Evolutionary conservation across 352 stramenopile genomes (phyloP).

Genomic region (Peronospora farinosa): DNA sequence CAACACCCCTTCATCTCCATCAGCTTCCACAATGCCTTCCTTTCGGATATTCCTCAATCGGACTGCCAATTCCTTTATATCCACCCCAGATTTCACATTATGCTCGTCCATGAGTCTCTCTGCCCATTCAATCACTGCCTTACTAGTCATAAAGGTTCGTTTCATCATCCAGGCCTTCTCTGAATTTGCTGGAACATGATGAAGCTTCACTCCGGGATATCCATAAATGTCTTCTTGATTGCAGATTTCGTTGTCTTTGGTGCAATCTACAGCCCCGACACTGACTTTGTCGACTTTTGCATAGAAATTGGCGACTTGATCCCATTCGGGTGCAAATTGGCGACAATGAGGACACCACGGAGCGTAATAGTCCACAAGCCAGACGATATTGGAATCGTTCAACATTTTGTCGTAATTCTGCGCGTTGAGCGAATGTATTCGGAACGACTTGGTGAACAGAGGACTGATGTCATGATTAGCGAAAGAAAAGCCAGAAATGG

Average conservation of each 20-base stretch:
- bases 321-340: slow-evolving; percentile 67
- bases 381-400: slow-evolving; percentile 49
- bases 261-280: slow-evolving; percentile 77
- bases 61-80: slow-evolving; percentile 36
- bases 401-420: slow-evolving; percentile 41
- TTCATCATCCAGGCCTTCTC: slow-evolving; percentile 25
- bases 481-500: slow-evolving; percentile 17
- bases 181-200: slow-evolving; percentile 48
- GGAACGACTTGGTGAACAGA: slow-evolving; percentile 66
- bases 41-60: slow-evolving; percentile 45
- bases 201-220: slow-evolving; percentile 68
- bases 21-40: slow-evolving; percentile 27
- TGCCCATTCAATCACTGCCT: slow-evolving; percentile 54
- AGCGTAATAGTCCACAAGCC: slow-evolving; percentile 82
- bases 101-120: slow-evolving; percentile 50
- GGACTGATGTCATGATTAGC: slow-evolving; percentile 40
- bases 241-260: slow-evolving; percentile 47
- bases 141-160: slow-evolving; percentile 29
- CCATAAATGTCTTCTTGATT: slow-evolving; percentile 50
- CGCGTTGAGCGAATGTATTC: slow-evolving; percentile 39
- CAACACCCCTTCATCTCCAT: slow-evolving; percentile 9
- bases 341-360: slow-evolving; percentile 81
- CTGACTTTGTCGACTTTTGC: slow-evolving; percentile 43
- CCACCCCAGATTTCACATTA: slow-evolving; percentile 48
- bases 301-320: slow-evolving; percentile 68